Evolutionary conservation across 2,329 filamentous ascomycete genomes (phyloP).

Genomic region (Thielaviopsis punctulata): DNA sequence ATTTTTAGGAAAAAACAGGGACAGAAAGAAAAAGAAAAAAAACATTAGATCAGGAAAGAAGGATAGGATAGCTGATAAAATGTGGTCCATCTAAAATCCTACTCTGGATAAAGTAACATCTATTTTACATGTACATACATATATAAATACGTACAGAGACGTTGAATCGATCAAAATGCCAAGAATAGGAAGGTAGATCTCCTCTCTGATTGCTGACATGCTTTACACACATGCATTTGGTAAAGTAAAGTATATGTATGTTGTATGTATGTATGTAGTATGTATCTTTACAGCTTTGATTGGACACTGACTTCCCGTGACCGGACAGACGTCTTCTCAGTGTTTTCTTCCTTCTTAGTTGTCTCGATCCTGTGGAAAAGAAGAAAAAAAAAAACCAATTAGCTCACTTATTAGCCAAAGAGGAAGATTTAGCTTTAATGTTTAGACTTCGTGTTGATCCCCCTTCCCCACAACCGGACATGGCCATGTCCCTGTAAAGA

Average conservation of each 20-base stretch:
- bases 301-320: not conserved
- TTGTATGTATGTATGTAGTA: not conserved
- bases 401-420: not conserved
- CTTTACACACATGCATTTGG: not conserved
- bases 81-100: not conserved
- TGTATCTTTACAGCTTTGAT: not conserved
- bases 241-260: not conserved
- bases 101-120: not conserved
- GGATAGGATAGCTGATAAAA: not conserved
- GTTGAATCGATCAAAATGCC: too few species aligned
- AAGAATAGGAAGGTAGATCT: not conserved
- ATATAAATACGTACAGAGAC: too few species aligned
- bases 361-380: not conserved
- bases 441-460: not conserved
- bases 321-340: not conserved
- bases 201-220: not conserved
- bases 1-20: not conserved
- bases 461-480: not conserved
- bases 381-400: too few species aligned
- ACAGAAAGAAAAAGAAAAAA: too few species aligned
- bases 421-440: not conserved
- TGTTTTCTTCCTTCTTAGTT: not conserved
- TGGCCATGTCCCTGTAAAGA: too few species aligned
- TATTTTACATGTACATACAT: not conserved
- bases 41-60: not conserved